Percentiles rank a stretch among this genome's conserved stretches.
These are phyloP conservation scores for Camelina neglecta DNA, from an alignment of 345 rosid genomes.

Conservation along the genomic window DNA sequence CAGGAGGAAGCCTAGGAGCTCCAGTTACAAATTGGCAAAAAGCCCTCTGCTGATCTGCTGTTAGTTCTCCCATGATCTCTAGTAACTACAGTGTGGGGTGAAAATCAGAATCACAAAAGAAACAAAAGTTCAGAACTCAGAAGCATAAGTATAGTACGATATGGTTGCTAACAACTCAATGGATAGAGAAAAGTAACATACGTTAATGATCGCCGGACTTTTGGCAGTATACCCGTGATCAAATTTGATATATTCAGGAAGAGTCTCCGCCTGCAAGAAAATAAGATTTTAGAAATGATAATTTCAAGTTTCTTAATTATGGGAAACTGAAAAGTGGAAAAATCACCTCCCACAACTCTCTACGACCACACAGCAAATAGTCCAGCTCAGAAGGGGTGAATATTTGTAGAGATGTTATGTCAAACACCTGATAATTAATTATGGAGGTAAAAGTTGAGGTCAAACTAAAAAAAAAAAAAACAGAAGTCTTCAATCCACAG, in stretches of 20 bases:
- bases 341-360: slow-evolving; percentile 97
- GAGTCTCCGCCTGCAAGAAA: slow-evolving; percentile 75
- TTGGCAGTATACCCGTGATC: slow-evolving; percentile 98
- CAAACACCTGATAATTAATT: slow-evolving; percentile 71
- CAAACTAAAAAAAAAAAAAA: background rate
- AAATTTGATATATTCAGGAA: slow-evolving; percentile 90
- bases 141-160: background rate
- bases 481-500: background rate
- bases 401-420: slow-evolving; percentile 86
- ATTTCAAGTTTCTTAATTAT: background rate
- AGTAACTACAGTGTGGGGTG: slow-evolving; percentile 58
- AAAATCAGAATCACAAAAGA: slow-evolving; percentile 18
- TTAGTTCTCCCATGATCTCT: slow-evolving; percentile 97
- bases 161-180: background rate
- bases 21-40: slow-evolving; percentile 99
- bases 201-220: slow-evolving; percentile 89
- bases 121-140: slow-evolving; percentile 14
- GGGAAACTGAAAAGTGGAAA: slow-evolving; percentile 1
- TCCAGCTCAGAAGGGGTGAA: slow-evolving; percentile 90
- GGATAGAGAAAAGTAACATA: slow-evolving; percentile 43
- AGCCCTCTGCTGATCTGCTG: slow-evolving; percentile 95
- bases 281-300: background rate
- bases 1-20: slow-evolving; percentile 99
- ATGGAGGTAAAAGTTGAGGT: slow-evolving; percentile 17
- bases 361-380: slow-evolving; percentile 92